phyloP scores from a whole-genome alignment of 1,139 yeast genomes.

The Candida freyschussii region DNA sequence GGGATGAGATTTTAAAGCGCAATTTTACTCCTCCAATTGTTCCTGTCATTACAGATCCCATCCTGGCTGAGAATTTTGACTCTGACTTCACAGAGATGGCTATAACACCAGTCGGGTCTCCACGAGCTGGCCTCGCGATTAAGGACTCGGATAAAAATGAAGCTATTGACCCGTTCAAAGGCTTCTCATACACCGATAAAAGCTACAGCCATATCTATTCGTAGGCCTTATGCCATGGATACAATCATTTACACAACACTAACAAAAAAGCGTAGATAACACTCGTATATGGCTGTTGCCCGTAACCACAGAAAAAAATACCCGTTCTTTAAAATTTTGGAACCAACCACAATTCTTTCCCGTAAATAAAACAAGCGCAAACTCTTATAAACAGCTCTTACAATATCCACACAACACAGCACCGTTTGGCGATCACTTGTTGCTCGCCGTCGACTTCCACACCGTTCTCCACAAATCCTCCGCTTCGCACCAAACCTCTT shows the following conservation, averaged over 20 bases:
- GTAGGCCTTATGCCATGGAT: constrained; percentile 1
- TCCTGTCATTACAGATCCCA: constrained; percentile 82
- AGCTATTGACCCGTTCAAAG: constrained; percentile 23
- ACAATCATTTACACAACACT: neutral
- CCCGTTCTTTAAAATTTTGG: too few relatives aligned
- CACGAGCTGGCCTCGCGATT: constrained; percentile 13
- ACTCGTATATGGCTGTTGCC: neutral
- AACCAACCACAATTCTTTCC: neutral
- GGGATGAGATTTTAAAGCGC: constrained; percentile 54
- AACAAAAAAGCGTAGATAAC: neutral
- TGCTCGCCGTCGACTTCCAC: too few relatives aligned
- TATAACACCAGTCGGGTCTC: constrained; percentile 24
- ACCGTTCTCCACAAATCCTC: too few relatives aligned
- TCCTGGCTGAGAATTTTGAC: constrained; percentile 88
- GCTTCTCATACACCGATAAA: constrained; percentile 36
- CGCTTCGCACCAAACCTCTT: too few relatives aligned
- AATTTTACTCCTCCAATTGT: constrained; percentile 69
- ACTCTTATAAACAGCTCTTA: too few relatives aligned
- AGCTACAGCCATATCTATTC: constrained; percentile 25
- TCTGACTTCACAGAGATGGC: constrained; percentile 79
- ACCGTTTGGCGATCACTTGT: too few relatives aligned
- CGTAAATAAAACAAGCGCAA: too few relatives aligned
- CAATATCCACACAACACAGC: too few relatives aligned
- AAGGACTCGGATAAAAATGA: constrained; percentile 1
- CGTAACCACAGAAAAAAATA: constrained; percentile 1